Conservation (phyloP, 805 yeast species). For the Candida qinlingensis region DNA sequence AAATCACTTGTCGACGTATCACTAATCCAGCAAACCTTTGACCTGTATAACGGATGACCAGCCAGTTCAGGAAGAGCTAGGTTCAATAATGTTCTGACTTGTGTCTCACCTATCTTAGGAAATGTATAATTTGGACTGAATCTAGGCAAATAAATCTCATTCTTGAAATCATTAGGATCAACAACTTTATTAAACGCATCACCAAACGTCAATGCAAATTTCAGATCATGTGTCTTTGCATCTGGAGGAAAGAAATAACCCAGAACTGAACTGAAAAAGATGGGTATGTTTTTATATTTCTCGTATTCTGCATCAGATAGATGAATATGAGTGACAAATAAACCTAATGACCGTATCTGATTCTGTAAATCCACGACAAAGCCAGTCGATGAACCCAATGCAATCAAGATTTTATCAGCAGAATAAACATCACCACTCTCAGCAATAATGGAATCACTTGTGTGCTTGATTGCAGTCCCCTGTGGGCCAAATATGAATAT, state of each 20-base stretch:
- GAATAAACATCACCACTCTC: slow-evolving; percentile 24
- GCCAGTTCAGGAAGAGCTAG: slow-evolving; percentile 37
- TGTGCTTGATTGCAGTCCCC: slow-evolving; percentile 23
- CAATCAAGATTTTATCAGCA: slow-evolving; percentile 29
- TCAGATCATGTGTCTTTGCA: slow-evolving; percentile 28
- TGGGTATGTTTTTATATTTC: slow-evolving; percentile 33
- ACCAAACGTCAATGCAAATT: slow-evolving; percentile 29
- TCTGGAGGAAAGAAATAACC: slow-evolving; percentile 49
- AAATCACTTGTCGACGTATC: slow-evolving; percentile 39
- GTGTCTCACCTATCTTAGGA: slow-evolving; percentile 27
- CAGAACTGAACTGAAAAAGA: slow-evolving; percentile 36
- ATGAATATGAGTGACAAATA: slow-evolving; percentile 33
- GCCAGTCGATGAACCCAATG: slow-evolving; percentile 36
- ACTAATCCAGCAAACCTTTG: slow-evolving; percentile 37
- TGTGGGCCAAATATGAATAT: slow-evolving; percentile 29
- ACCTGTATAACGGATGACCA: slow-evolving; percentile 26
- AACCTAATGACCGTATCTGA: slow-evolving; percentile 34
- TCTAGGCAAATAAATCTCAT: slow-evolving; percentile 31
- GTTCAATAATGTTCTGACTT: slow-evolving; percentile 25
- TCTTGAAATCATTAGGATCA: slow-evolving; percentile 14
- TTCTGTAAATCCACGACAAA: slow-evolving; percentile 26
- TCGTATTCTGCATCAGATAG: slow-evolving; percentile 31
- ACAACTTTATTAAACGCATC: slow-evolving; percentile 25
- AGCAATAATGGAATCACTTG: slow-evolving; percentile 17
- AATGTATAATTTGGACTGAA: slow-evolving; percentile 29